Evolutionary conservation across 306 rosid species (phyloP), one percentile per base, ranked within the genome.

Genomic region (Fagus sylvatica): DNA sequence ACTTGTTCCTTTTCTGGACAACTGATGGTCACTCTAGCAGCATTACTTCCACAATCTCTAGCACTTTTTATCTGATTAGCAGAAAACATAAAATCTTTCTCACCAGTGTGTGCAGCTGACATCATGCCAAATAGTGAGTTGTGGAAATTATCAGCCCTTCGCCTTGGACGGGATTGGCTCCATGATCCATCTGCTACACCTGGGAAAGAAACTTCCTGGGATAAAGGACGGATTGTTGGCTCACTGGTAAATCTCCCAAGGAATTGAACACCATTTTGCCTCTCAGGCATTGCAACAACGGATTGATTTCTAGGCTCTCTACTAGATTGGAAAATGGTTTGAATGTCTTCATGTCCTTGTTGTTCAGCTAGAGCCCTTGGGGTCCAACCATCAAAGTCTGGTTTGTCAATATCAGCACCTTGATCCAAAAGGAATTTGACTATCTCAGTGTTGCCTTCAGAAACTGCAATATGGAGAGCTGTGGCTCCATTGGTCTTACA

Each of bases 71-170:
- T 46, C 15, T 46, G 51, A 46, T 46, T 66, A 62, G 71, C 75
- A 7, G 86, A 10, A 9, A 76, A 81, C 41, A 85, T 40, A 46
- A 73, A 6, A 46, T 75, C 90, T 66, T 80, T 90, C 74, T 89
- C 92, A 5, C 88, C 87, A 0, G 81, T 78, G 46, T 87, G 85
- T 8, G 93, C 90, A 16, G 90, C 88, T 11, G 94, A 89, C 91
- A 93, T 96, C 22, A 96, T 85, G 57, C 98, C 96, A 33, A 96
- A 88, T 53, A 96, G 78, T 0, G 96, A 93, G 83, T 96, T 96
- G 72, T 91, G 85, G 67, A 82, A 93, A 83, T 87, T 93, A 78
- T 68, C 85, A n/a, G 72, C 81, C 84, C 87, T 84, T 32, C 97
- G 92, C 80, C 98, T 82, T 0, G 94, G 94, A 3, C 88, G 89